Evolutionary conservation across 2,329 filamentous ascomycete genomes (phyloP).

Genomic region (Nothophoma quercina): DNA sequence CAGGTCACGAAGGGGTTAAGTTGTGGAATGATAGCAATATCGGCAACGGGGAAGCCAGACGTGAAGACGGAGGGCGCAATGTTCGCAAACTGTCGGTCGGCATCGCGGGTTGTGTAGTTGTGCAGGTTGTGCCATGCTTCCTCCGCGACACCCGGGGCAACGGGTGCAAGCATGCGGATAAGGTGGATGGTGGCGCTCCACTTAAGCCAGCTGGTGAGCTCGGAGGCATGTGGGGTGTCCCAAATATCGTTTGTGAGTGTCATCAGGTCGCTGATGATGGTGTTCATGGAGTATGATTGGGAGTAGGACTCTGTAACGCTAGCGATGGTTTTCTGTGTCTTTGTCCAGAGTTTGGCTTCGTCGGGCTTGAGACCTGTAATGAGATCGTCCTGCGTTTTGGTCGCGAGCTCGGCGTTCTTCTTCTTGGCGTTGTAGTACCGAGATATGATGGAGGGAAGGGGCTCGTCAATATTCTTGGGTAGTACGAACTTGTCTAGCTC

Average conservation of each 20-base stretch:
- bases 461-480: conserved; percentile 34
- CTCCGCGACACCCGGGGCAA: conserved; percentile 81
- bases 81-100: not conserved
- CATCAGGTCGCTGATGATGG: conserved; percentile 83
- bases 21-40: conserved; percentile 59
- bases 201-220: conserved; percentile 55
- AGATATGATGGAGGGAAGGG: conserved; percentile 31
- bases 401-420: not conserved
- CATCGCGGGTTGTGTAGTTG: conserved; percentile 16
- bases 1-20: conserved; percentile 63
- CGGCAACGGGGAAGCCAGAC: conserved; percentile 64
- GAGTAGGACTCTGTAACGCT: conserved; percentile 74
- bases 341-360: conserved; percentile 64
- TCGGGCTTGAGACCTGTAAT: conserved; percentile 28
- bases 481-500: conserved; percentile 28
- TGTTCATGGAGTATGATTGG: conserved; percentile 80
- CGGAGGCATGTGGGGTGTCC: conserved; percentile 40
- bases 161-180: conserved; percentile 77
- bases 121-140: conserved; percentile 75
- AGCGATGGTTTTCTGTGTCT: conserved; percentile 71
- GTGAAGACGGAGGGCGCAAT: conserved; percentile 51
- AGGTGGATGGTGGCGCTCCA: conserved; percentile 63
- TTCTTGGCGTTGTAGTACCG: not conserved
- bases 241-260: conserved; percentile 72
- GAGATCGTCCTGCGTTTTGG: conserved; percentile 8